These are phyloP conservation scores for Cucurbita argyrosperma DNA, from an alignment of 306 rosid species.

Conservation along the genomic window DNA sequence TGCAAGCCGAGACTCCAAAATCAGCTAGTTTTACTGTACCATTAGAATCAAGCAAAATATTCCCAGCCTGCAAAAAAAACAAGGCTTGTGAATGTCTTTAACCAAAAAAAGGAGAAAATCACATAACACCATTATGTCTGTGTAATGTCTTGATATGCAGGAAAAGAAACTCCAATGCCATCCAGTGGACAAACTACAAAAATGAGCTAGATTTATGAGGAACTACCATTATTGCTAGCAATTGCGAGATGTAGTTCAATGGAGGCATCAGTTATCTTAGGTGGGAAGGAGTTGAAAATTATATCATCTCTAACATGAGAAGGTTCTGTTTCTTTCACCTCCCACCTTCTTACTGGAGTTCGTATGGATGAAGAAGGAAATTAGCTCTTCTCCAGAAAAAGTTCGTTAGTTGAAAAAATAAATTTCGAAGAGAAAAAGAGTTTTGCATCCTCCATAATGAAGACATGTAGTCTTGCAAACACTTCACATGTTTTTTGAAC, in stretches of 20 bases:
- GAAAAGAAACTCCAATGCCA: constrained; percentile 1
- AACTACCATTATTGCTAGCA: not conserved
- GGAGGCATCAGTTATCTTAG: not conserved
- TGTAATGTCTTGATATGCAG: not conserved
- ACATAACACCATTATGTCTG: not conserved
- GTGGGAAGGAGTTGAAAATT: not conserved
- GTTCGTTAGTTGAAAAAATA: not conserved
- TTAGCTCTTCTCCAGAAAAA: not conserved
- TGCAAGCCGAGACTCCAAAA: constrained; percentile 89
- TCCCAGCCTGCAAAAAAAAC: constrained; percentile 58
- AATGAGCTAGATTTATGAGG: not conserved
- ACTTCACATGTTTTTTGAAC: not conserved
- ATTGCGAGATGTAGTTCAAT: not conserved
- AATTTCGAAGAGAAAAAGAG: not conserved
- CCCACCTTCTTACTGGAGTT: not conserved
- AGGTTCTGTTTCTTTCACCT: not conserved
- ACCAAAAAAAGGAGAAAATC: not conserved
- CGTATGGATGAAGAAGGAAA: not conserved
- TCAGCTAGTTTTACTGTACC: constrained; percentile 85
- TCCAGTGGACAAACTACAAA: not conserved
- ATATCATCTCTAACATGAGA: not conserved
- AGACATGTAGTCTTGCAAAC: not conserved
- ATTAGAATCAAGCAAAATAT: constrained; percentile 55
- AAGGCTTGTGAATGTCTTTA: not conserved
- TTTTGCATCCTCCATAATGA: not conserved